These are phyloP conservation scores for Leishmania mexicana DNA, from an alignment of 208 protist species.

Conservation along the genomic window DNA sequence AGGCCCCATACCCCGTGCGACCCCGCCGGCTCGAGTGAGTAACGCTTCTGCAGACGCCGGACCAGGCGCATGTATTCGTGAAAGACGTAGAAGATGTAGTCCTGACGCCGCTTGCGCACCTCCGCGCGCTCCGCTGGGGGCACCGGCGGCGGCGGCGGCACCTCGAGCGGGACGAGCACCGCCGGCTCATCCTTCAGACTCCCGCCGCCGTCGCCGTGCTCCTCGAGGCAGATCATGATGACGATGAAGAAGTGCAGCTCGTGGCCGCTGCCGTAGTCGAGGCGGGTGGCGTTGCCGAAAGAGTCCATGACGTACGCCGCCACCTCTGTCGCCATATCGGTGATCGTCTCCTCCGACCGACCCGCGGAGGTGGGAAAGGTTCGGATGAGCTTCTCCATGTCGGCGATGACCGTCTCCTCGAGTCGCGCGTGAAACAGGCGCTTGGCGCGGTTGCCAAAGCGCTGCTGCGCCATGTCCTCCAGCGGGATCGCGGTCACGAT, in stretches of 20 bases:
- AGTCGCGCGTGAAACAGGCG: constrained; percentile 71
- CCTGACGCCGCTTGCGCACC: constrained; percentile 52
- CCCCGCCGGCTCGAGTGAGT: constrained; percentile 96
- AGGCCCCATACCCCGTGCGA: constrained; percentile 98
- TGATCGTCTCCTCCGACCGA: constrained; percentile 28
- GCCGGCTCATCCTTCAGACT: constrained; percentile 34
- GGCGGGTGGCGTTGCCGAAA: constrained; percentile 96
- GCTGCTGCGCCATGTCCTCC: constrained; percentile 76
- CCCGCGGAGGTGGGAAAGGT: constrained; percentile 39
- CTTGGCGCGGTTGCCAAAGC: constrained; percentile 89
- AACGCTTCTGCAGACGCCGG: constrained; percentile 83
- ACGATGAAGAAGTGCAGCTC: constrained; percentile 97
- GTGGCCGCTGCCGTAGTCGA: constrained; percentile 99
- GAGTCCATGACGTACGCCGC: constrained; percentile 89
- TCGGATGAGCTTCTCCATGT: constrained; percentile 57
- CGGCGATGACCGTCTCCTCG: constrained; percentile 38
- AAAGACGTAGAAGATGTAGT: constrained; percentile 92
- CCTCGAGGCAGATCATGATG: constrained; percentile 89
- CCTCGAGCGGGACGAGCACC: constrained; percentile 34
- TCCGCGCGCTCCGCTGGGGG: constrained; percentile 22
- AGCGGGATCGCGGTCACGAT: constrained; percentile 76
- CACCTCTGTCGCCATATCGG: constrained; percentile 75
- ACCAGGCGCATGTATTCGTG: constrained; percentile 93
- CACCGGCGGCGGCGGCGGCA: constrained; percentile 45
- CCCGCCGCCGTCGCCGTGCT: constrained; percentile 71